Conservation (phyloP, 2,329 filamentous ascomycete species). For the Myriangium duriaei region DNA sequence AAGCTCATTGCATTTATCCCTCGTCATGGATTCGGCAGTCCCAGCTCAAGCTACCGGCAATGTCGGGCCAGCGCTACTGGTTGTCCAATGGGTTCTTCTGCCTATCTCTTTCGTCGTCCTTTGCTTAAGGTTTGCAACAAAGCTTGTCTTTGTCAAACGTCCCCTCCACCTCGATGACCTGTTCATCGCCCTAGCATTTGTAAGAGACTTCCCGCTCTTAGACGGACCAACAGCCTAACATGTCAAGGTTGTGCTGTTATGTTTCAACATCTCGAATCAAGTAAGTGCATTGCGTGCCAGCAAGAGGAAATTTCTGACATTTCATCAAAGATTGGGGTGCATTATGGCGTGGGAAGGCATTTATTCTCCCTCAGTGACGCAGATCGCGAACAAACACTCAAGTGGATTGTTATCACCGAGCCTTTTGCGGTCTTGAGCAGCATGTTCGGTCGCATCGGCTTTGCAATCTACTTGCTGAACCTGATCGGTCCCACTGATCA, state of each 20-base stretch:
- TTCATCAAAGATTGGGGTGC: no score
- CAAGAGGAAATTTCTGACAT: no score
- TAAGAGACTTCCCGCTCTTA: no score
- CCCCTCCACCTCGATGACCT: conserved; percentile 19
- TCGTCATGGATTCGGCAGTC: no score
- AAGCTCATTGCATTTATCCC: no score
- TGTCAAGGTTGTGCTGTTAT: no score
- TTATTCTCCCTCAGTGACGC: conserved; percentile 12
- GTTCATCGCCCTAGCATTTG: conserved; percentile 17
- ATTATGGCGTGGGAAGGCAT: conserved; percentile 18
- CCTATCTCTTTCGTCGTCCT: conserved; percentile 17
- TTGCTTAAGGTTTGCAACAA: conserved; percentile 14
- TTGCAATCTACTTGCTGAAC: conserved; percentile 19
- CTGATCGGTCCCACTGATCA: conserved; percentile 18
- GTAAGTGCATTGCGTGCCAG: no score
- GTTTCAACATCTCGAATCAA: no score
- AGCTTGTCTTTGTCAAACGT: conserved; percentile 15
- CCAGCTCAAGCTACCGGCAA: no score
- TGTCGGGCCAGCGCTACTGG: conserved; percentile 2
- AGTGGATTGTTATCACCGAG: conserved; percentile 15
- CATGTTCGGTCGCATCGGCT: conserved; percentile 18
- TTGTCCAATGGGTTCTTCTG: conserved; percentile 14
- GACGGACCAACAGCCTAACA: no score
- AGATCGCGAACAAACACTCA: conserved; percentile 9
- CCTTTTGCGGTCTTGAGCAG: conserved; percentile 15